Conservation (phyloP, 352 stramenopile species). For the Poterioochromonas sp. region DNA sequence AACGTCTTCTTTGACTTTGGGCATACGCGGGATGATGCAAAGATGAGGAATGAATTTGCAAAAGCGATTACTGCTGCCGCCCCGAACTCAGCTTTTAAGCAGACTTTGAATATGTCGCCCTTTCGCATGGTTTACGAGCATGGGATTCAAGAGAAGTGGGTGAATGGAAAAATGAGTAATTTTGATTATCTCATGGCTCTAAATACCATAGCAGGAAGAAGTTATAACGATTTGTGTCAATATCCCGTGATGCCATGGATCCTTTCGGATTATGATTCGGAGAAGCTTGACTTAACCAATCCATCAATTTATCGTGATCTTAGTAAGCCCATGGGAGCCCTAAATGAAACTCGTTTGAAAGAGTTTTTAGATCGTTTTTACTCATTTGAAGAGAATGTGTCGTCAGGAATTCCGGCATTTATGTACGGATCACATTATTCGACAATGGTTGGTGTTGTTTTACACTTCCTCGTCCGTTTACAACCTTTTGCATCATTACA, state of each 20-base stretch:
- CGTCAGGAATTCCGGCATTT: conserved; percentile 49
- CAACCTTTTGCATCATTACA: conserved; percentile 90
- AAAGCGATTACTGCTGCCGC: neutral
- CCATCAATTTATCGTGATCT: conserved; percentile 82
- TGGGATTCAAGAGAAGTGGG: conserved; percentile 16
- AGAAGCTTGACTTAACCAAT: conserved; percentile 83
- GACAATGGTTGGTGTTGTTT: conserved; percentile 85
- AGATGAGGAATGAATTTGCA: neutral
- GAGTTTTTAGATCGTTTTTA: conserved; percentile 46
- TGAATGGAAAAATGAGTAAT: conserved; percentile 47
- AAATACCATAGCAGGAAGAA: conserved; percentile 72
- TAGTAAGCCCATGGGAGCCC: conserved; percentile 88
- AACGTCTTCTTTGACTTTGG: conserved; percentile 24
- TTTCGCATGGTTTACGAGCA: conserved; percentile 20
- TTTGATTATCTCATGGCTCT: conserved; percentile 87
- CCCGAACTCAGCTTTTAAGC: conserved; percentile 8
- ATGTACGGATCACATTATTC: conserved; percentile 90
- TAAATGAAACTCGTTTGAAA: conserved; percentile 68
- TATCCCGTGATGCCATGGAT: conserved; percentile 98
- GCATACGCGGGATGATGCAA: neutral
- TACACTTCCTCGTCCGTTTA: conserved; percentile 92
- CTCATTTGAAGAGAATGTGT: conserved; percentile 51
- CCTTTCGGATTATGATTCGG: conserved; percentile 83
- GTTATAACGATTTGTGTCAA: conserved; percentile 60
- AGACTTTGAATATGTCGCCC: neutral